phyloP scores from a whole-genome alignment of 306 rosid species.

The Pterocarpus santalinus region DNA sequence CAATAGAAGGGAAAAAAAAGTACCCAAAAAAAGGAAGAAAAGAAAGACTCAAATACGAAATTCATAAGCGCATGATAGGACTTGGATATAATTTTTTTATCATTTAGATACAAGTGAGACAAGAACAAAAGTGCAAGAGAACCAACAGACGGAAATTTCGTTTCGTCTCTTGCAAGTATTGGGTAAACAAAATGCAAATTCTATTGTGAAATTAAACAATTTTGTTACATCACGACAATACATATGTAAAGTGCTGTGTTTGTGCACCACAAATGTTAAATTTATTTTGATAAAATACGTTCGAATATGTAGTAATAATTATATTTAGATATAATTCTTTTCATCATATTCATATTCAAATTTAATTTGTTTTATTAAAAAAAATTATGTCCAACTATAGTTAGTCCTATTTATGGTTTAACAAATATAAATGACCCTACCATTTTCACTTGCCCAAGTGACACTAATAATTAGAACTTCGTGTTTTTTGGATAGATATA shows the following conservation, averaged over 20 bases:
- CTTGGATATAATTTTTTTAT: not conserved
- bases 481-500: too few relatives aligned
- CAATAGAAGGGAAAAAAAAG: not conserved
- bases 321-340: not conserved
- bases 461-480: not conserved
- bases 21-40: not conserved
- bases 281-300: not conserved
- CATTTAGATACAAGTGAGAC: not conserved
- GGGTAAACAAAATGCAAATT: not conserved
- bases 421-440: not conserved
- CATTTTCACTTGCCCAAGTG: not conserved
- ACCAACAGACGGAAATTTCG: not conserved
- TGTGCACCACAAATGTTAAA: not conserved
- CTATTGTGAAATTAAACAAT: not conserved
- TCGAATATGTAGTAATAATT: not conserved
- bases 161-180: not conserved
- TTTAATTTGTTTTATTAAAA: too few relatives aligned
- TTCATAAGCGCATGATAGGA: not conserved
- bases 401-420: not conserved
- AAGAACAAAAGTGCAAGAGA: constrained; percentile 2
- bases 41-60: not conserved
- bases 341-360: not conserved
- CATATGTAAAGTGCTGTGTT: not conserved
- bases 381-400: not conserved
- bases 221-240: not conserved